phyloP scores from a whole-genome alignment of 2,329 filamentous ascomycete species.

The Grosmannia penicillata region DNA sequence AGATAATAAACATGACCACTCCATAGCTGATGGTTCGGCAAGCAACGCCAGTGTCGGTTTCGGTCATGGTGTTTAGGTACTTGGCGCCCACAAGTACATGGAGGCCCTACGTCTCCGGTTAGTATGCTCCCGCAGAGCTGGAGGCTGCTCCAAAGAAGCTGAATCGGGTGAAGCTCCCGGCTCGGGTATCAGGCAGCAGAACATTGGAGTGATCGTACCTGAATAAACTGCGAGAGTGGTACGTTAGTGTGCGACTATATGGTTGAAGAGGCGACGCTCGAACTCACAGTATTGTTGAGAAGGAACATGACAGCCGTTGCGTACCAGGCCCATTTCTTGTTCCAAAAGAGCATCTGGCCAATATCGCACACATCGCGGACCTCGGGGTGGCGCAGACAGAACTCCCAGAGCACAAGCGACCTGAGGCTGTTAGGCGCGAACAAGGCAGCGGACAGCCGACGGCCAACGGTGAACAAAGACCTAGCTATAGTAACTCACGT shows the following conservation, averaged over 20 bases:
- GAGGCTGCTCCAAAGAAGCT: too few species aligned
- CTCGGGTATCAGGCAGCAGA: too few species aligned
- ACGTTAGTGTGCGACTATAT: background rate
- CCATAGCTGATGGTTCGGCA: constrained; percentile 71
- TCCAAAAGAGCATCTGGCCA: constrained; percentile 89
- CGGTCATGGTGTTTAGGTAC: constrained; percentile 80
- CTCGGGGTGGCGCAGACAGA: constrained; percentile 81
- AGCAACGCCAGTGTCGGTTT: constrained; percentile 42
- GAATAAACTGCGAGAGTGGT: constrained; percentile 49
- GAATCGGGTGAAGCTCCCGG: constrained; percentile 7
- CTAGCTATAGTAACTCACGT: constrained; percentile 40
- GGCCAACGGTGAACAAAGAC: background rate
- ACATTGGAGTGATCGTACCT: constrained; percentile 30
- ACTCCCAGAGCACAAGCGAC: constrained; percentile 50
- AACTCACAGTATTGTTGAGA: constrained; percentile 61
- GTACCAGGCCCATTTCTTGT: constrained; percentile 58
- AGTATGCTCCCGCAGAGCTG: too few species aligned
- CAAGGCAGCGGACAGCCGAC: too few species aligned
- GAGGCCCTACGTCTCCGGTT: constrained; percentile 35
- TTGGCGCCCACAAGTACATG: constrained; percentile 76
- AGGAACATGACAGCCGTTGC: constrained; percentile 73
- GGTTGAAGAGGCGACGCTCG: too few species aligned
- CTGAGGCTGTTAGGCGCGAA: constrained; percentile 43
- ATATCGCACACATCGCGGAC: constrained; percentile 89
- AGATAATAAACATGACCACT: constrained; percentile 58